These are phyloP conservation scores for Penicillium sp. DNA, from an alignment of 2,329 filamentous ascomycete genomes.

Conservation along the genomic window DNA sequence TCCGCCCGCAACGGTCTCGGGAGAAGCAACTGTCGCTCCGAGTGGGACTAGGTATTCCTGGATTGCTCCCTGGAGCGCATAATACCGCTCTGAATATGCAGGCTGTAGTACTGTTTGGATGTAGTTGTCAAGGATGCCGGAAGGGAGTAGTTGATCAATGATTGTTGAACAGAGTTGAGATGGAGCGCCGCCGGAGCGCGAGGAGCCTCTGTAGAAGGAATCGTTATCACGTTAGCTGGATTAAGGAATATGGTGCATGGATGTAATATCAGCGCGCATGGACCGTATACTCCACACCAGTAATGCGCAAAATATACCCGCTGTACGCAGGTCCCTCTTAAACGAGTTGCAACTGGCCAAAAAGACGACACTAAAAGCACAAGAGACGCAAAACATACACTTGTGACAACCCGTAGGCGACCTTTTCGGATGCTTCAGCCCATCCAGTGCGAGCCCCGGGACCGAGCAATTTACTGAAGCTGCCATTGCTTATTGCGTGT, in stretches of 20 bases:
- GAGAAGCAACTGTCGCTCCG: slow-evolving; percentile 56
- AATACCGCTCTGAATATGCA: slow-evolving; percentile 60
- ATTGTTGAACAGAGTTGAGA: slow-evolving; percentile 65
- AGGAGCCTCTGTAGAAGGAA: slow-evolving; percentile 56
- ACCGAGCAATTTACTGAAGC: slow-evolving; percentile 85
- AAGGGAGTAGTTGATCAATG: slow-evolving; percentile 60
- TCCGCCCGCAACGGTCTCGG: slow-evolving; percentile 68
- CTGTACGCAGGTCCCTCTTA: neutral
- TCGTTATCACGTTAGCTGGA: slow-evolving; percentile 22
- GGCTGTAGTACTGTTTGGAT: slow-evolving; percentile 62
- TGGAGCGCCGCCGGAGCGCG: slow-evolving; percentile 64
- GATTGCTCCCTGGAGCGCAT: slow-evolving; percentile 65
- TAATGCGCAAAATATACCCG: neutral
- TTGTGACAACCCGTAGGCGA: slow-evolving; percentile 66
- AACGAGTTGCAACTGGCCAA: slow-evolving; percentile 10
- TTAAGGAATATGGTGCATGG: neutral
- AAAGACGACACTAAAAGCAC: neutral
- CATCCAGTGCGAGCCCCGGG: slow-evolving; percentile 88
- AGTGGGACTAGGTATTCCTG: slow-evolving; percentile 65
- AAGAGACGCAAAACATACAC: slow-evolving; percentile 50
- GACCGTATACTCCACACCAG: neutral
- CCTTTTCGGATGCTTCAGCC: slow-evolving; percentile 73
- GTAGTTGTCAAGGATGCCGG: slow-evolving; percentile 59
- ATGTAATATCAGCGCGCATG: neutral
- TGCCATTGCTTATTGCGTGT: slow-evolving; percentile 82